Conservation (phyloP, 2,329 filamentous ascomycete genomes). For the Ceratocystiopsis sp. region DNA sequence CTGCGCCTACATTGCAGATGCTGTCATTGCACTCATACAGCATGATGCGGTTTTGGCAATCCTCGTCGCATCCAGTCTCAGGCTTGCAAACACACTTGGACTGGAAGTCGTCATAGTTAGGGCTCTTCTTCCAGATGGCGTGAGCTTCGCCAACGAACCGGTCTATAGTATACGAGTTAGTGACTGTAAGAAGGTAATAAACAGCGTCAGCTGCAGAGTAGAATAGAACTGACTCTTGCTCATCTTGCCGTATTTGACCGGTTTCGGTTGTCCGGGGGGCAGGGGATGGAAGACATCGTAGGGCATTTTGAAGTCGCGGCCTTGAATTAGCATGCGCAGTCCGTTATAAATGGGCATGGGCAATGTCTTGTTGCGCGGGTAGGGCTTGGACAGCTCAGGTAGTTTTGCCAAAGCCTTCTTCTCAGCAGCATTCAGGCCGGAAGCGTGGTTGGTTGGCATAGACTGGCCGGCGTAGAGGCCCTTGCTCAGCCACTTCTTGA, state of each 20-base stretch:
- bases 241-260: slow-evolving; percentile 81
- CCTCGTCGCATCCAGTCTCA: slow-evolving; percentile 69
- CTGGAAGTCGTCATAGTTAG: slow-evolving; percentile 55
- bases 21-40: slow-evolving; percentile 86
- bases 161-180: slow-evolving; percentile 31
- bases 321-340: slow-evolving; percentile 50
- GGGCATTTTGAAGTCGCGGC: slow-evolving; percentile 73
- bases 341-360: slow-evolving; percentile 69
- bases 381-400: slow-evolving; percentile 28
- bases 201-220: background rate
- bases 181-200: background rate
- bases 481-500: slow-evolving; percentile 65
- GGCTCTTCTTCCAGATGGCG: slow-evolving; percentile 64
- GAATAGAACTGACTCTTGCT: slow-evolving; percentile 55
- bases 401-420: slow-evolving; percentile 32
- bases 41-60: slow-evolving; percentile 92
- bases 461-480: slow-evolving; percentile 80
- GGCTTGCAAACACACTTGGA: slow-evolving; percentile 63
- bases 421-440: slow-evolving; percentile 31
- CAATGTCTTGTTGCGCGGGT: slow-evolving; percentile 38
- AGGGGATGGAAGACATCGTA: slow-evolving; percentile 82
- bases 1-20: slow-evolving; percentile 69
- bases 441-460: slow-evolving; percentile 26
- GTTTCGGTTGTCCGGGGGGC: slow-evolving; percentile 72
- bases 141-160: slow-evolving; percentile 77